Base-by-base conservation (phyloP, 441 rosid genomes). In the Populus hybrid region DNA sequence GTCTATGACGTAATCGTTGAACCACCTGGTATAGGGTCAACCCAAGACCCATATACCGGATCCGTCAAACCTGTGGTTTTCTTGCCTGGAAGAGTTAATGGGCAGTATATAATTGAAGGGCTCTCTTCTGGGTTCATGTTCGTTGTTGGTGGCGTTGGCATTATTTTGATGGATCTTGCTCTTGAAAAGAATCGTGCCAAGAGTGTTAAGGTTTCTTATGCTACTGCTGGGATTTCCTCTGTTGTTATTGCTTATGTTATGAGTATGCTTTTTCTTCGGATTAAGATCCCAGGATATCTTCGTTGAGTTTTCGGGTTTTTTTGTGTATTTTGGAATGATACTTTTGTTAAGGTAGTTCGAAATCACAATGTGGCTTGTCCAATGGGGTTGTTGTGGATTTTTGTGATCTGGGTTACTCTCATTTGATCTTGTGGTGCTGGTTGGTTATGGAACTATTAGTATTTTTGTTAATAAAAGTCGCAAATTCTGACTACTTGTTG, bases 1-100 rank as follows among this genome's bases (percentile, higher is more conserved):
- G 88, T 94, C 83, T 94, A 94, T 84, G 95, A 95, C 82, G 93
- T 95, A 70, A 95, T 93, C 50, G 99, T 95, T 0, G 97, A 95
- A 87, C 99, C 99, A 1, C 98, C 98, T 0, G 98, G 98, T 57
- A 95, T 95, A 86, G 99, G 99, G 21, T 95, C 99, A 59, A 85
- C 84, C 0, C 99, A 95, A 85, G 99, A 95, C 38, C 99, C 93
- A 0, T 73, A 21, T 36, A 93, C 97, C 77, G 99, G 99, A 10
- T 57, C 99, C 8, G 87, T 95, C 59, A 89, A 95, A 2, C 99
- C 99, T 3, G 92, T 95, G 7, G 99, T 93, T 72, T 95, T 93
- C 88, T 84, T 93, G 69, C 87, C 94, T n/a, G 98, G 98, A 42
- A 85, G 97, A 36, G 97, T 34, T 30, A 30, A 30, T 3, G 32